These are phyloP conservation scores for Trametes sp. DNA, from an alignment of 1,284 basidiomycete genomes.

Conservation along the genomic window DNA sequence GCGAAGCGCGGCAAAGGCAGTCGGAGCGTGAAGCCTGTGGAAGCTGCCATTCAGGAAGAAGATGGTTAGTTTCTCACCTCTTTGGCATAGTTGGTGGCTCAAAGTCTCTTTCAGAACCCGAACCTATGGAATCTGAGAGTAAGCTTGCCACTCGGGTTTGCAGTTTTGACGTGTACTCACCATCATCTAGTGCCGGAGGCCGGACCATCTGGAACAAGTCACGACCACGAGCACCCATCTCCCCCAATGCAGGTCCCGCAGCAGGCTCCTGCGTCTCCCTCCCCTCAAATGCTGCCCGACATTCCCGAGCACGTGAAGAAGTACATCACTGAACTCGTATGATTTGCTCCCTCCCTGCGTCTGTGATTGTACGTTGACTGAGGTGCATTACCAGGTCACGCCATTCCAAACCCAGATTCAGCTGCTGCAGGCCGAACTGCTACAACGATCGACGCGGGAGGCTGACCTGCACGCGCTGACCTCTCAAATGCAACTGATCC, in stretches of 20 bases:
- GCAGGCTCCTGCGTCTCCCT: not conserved
- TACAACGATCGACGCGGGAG: constrained; percentile 43
- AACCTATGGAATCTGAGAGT: constrained; percentile 33
- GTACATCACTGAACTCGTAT: constrained; percentile 27
- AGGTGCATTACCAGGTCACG: constrained; percentile 49
- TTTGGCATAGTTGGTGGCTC: constrained; percentile 7
- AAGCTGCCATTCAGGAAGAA: constrained; percentile 68
- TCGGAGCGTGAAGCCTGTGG: constrained; percentile 55
- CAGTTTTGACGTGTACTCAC: not conserved
- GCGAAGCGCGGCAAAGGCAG: constrained; percentile 58
- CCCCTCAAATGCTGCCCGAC: constrained; percentile 6
- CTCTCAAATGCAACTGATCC: constrained; percentile 28
- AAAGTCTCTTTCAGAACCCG: constrained; percentile 41
- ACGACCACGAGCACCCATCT: constrained; percentile 31
- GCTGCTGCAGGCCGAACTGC: constrained; percentile 42
- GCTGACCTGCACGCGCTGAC: constrained; percentile 42
- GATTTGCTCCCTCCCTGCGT: not conserved
- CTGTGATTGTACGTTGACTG: not conserved
- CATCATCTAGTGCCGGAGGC: constrained; percentile 32
- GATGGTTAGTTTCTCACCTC: constrained; percentile 41
- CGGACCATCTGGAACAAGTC: constrained; percentile 38
- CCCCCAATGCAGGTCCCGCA: constrained; percentile 12
- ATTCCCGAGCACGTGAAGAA: constrained; percentile 20
- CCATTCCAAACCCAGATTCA: constrained; percentile 62
- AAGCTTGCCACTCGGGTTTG: not conserved